A percentile compares a stretch with the other conserved stretches of the same genome.
phyloP scores from a whole-genome alignment of 805 yeast species.

The Hagleromyces aurorensis region DNA sequence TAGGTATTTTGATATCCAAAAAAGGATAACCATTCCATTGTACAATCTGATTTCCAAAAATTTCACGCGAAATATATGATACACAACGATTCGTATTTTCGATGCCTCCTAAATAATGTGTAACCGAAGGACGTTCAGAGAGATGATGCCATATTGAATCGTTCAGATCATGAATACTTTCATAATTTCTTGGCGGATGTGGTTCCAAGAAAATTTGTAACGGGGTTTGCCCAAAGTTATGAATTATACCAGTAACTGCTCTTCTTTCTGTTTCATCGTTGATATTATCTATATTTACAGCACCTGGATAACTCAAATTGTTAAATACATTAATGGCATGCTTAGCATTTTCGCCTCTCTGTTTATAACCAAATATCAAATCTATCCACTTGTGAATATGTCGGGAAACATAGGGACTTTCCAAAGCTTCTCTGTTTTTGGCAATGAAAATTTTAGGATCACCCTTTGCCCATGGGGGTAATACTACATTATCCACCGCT shows the following conservation, averaged over 20 bases:
- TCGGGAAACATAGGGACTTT: constrained; percentile 70
- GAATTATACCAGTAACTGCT: constrained; percentile 77
- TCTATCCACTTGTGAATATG: constrained; percentile 82
- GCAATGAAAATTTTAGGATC: constrained; percentile 68
- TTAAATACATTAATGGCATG: constrained; percentile 70
- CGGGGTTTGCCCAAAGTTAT: constrained; percentile 91
- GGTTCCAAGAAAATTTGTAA: constrained; percentile 58
- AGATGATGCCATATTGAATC: constrained; percentile 5
- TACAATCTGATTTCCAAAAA: constrained; percentile 3
- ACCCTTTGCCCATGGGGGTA: constrained; percentile 80
- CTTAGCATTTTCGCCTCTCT: constrained; percentile 63
- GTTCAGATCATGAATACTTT: constrained; percentile 3
- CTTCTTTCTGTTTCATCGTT: constrained; percentile 64
- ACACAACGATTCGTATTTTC: constrained; percentile 1
- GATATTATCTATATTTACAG: constrained; percentile 66
- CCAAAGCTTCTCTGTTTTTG: constrained; percentile 76
- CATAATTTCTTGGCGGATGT: constrained; percentile 43
- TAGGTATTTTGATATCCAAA: constrained; percentile 7
- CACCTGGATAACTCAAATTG: constrained; percentile 77
- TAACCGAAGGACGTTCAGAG: too few relatives aligned
- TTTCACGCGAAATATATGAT: constrained; percentile 7
- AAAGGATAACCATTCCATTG: constrained; percentile 12
- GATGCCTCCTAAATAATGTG: too few relatives aligned
- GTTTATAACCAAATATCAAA: constrained; percentile 73
- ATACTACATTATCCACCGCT: constrained; percentile 48